Percentiles rank a stretch among this genome's conserved stretches.
These are phyloP conservation scores for Umbelopsis ramanniana DNA, from an alignment of 192 early-diverging fungal species.

Conservation along the genomic window DNA sequence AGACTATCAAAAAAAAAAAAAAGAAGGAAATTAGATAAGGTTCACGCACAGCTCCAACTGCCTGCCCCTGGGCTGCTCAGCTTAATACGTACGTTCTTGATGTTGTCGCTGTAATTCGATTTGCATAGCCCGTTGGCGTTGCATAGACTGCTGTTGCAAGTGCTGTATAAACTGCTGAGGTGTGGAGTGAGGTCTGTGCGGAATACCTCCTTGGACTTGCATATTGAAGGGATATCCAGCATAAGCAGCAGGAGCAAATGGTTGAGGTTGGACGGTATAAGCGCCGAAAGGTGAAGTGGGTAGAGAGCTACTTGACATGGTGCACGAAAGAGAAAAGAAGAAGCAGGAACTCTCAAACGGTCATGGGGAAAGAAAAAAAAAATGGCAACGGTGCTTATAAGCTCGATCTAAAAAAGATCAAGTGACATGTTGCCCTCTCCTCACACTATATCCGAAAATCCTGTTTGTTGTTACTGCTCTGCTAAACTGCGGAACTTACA, in stretches of 20 bases:
- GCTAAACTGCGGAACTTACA: conserved; percentile 17
- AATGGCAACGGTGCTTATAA: neutral
- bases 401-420: neutral
- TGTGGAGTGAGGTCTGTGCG: conserved; percentile 15
- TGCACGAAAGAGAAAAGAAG: neutral
- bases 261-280: neutral
- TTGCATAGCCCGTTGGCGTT: conserved; percentile 13
- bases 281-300: neutral
- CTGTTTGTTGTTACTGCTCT: conserved; percentile 22
- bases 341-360: neutral
- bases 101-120: conserved; percentile 13
- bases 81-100: conserved; percentile 7
- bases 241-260: neutral
- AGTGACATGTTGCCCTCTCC: conserved; percentile 19
- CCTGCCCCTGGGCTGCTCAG: neutral
- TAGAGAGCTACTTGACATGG: conserved; percentile 10
- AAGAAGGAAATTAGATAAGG: neutral
- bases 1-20: neutral
- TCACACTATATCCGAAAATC: conserved; percentile 15
- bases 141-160: conserved; percentile 16
- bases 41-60: neutral
- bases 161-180: conserved; percentile 20
- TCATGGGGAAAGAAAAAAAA: conserved; percentile 3
- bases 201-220: conserved; percentile 11
- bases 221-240: conserved; percentile 18